phyloP scores from a whole-genome alignment of 306 rosid genomes.

The Glycine soja region DNA sequence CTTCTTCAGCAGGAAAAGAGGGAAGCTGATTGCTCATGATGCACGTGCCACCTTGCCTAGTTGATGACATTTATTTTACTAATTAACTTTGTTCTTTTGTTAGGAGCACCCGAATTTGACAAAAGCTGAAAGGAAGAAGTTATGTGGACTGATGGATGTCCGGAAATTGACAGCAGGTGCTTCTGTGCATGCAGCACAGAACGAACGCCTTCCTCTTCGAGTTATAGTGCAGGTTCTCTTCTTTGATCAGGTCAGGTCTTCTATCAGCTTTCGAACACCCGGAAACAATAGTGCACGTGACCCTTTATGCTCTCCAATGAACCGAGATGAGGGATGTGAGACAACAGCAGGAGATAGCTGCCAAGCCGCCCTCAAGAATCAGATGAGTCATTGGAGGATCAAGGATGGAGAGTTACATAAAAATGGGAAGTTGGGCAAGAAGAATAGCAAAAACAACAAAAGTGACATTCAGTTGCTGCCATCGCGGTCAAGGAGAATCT shows the following conservation, averaged over 20 bases:
- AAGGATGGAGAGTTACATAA: conserved; percentile 59
- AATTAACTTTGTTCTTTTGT: conserved; percentile 1
- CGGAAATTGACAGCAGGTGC: conserved; percentile 73
- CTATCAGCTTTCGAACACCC: conserved; percentile 49
- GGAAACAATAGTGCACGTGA: conserved; percentile 24
- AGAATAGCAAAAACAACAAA: conserved; percentile 74
- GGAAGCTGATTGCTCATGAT: background rate
- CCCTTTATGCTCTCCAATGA: conserved; percentile 46
- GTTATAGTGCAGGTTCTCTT: conserved; percentile 89
- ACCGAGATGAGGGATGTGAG: conserved; percentile 57
- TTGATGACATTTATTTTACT: conserved; percentile 1
- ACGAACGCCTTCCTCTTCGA: conserved; percentile 90
- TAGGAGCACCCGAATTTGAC: conserved; percentile 82
- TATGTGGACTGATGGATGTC: conserved; percentile 81
- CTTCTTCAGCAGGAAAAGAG: background rate
- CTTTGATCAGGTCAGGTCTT: conserved; percentile 84
- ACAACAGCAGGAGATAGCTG: conserved; percentile 53
- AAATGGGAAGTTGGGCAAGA: conserved; percentile 65
- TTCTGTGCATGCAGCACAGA: conserved; percentile 90
- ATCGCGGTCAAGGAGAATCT: conserved; percentile 87
- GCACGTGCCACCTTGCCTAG: background rate
- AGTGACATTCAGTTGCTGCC: conserved; percentile 83
- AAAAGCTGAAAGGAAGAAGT: conserved; percentile 78
- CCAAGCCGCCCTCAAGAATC: conserved; percentile 60
- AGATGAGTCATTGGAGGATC: conserved; percentile 64